These are phyloP conservation scores for Chlamydomonas eustigma DNA, from an alignment of 139 green algal genomes.

Conservation along the genomic window DNA sequence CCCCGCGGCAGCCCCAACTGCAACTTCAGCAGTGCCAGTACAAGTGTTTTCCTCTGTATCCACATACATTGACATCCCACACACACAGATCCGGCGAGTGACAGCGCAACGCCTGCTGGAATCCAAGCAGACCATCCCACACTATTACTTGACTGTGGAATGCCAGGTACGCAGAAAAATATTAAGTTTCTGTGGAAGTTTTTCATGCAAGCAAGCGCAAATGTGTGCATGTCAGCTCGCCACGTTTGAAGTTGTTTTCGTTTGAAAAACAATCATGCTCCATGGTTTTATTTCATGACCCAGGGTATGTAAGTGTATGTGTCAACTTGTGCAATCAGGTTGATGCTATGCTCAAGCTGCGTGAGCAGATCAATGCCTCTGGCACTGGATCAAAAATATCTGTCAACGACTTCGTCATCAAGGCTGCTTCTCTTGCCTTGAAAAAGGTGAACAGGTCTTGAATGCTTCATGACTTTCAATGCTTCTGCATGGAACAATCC, in stretches of 20 bases:
- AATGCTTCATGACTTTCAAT: not conserved
- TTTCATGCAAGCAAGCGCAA: not conserved
- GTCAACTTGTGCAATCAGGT: too few species aligned
- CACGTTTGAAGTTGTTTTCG: too few species aligned
- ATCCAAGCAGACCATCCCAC: constrained; percentile 80
- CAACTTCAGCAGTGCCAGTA: too few species aligned
- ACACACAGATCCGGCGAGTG: constrained; percentile 75
- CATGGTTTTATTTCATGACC: too few species aligned
- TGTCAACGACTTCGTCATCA: constrained; percentile 93
- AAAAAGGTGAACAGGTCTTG: constrained; percentile 52
- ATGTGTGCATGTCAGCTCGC: too few species aligned
- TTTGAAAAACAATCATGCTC: too few species aligned
- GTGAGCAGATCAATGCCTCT: constrained; percentile 79
- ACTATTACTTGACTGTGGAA: constrained; percentile 46
- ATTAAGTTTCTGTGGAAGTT: not conserved
- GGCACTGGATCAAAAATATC: constrained; percentile 63
- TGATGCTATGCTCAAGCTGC: constrained; percentile 30
- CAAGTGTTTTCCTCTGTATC: too few species aligned
- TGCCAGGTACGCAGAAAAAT: not conserved
- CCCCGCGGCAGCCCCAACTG: too few species aligned
- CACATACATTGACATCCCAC: constrained; percentile 74
- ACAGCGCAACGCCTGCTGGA: constrained; percentile 86
- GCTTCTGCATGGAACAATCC: not conserved
- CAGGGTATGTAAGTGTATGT: too few species aligned
- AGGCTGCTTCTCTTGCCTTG: constrained; percentile 65